Evolutionary conservation across 768 basidiomycete genomes (phyloP).

Genomic region (Lactarius vividus): DNA sequence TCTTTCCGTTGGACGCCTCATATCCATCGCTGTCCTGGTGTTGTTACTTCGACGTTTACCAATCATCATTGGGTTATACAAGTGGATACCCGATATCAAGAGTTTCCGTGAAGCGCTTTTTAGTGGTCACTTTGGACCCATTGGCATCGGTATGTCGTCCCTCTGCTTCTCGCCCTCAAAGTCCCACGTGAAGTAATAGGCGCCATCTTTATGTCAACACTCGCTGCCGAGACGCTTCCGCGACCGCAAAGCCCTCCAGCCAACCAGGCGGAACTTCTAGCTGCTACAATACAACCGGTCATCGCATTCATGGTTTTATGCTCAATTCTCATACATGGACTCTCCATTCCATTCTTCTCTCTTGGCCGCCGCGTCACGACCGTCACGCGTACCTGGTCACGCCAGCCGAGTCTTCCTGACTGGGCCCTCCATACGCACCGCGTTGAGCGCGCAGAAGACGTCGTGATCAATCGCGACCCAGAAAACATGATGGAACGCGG

Average conservation of each 20-base stretch:
- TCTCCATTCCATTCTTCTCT: conserved; percentile 94
- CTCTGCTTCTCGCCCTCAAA: conserved; percentile 1
- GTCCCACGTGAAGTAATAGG: conserved; percentile 42
- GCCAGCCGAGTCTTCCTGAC: conserved; percentile 64
- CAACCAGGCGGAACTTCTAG: conserved; percentile 62
- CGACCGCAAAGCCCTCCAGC: conserved; percentile 44
- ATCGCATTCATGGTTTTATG: conserved; percentile 93
- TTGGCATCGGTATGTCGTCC: conserved; percentile 58
- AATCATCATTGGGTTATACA: conserved; percentile 77
- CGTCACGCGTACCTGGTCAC: conserved; percentile 87
- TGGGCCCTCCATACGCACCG: conserved; percentile 79
- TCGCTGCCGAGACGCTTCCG: conserved; percentile 64
- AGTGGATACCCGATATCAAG: conserved; percentile 95
- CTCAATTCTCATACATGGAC: conserved; percentile 83
- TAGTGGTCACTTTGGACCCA: conserved; percentile 93
- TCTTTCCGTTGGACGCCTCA: conserved; percentile 77
- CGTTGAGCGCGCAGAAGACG: conserved; percentile 67
- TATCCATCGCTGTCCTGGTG: conserved; percentile 81
- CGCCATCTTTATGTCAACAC: conserved; percentile 90
- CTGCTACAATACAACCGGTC: conserved; percentile 83
- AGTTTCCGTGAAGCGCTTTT: conserved; percentile 92
- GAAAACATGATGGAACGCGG: conserved; percentile 51
- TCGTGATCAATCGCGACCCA: conserved; percentile 82
- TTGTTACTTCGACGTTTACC: conserved; percentile 82
- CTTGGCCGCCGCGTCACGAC: conserved; percentile 89